A percentile compares a stretch with the other conserved stretches of the same genome.
Evolutionary conservation across 73 alveolate species (phyloP).

Genomic region (Loxodes magnus): DNA sequence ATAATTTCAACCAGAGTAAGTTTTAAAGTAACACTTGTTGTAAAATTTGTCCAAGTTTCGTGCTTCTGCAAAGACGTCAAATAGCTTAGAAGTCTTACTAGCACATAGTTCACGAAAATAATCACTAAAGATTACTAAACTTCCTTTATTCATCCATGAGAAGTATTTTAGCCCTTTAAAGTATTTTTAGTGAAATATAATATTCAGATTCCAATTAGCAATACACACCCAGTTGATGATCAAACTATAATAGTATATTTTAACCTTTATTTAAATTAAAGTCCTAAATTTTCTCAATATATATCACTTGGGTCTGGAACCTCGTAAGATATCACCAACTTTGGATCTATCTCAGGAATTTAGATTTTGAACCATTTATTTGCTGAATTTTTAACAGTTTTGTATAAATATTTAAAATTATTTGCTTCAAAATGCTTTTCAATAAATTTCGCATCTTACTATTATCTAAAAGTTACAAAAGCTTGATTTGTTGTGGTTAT

Average conservation of each 20-base stretch:
- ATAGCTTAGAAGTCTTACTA: not conserved
- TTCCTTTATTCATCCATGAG: not conserved
- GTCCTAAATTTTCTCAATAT: slow-evolving; percentile 3
- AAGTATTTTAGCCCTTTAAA: not conserved
- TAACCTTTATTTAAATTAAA: too few species aligned
- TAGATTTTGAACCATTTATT: not conserved
- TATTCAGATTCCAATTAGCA: too few species aligned
- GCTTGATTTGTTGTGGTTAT: not conserved
- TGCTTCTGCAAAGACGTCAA: slow-evolving; percentile 4
- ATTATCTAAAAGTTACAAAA: slow-evolving; percentile 1
- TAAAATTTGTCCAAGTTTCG: not conserved
- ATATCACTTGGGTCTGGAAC: slow-evolving; percentile 8
- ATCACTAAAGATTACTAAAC: not conserved
- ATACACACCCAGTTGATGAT: too few species aligned
- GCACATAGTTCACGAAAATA: not conserved
- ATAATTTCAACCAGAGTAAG: not conserved
- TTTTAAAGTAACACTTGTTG: not conserved
- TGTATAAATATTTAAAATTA: not conserved
- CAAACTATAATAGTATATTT: too few species aligned
- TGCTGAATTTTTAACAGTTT: not conserved
- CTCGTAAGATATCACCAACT: too few species aligned
- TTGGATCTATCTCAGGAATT: too few species aligned
- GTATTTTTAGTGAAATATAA: too few species aligned
- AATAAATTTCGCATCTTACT: not conserved
- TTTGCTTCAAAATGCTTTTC: not conserved